Evolutionary conservation across 345 rosid genomes (phyloP), one percentile per base, ranked within the genome.

Genomic region (Dimocarpus longan): DNA sequence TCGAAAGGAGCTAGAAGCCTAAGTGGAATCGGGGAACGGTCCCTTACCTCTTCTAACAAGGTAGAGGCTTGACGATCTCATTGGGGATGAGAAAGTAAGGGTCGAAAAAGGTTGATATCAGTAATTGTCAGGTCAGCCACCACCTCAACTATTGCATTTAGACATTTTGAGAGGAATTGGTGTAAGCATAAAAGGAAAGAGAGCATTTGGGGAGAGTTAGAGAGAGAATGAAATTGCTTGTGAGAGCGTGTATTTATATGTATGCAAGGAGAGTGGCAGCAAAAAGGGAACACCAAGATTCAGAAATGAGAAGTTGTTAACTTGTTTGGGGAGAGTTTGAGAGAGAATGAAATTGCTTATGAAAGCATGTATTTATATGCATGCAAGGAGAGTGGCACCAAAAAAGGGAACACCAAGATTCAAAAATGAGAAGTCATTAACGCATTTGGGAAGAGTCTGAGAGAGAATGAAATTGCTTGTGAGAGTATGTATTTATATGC

Each of bases 141-240:
- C 43, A n/a, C 19, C 74, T 66, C 79, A 43, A 0, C 83, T 52
- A 3, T 74, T 78, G 2, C 78, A 62, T 64, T 28, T 18, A 10
- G 80, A 66, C 83, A 81, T 76, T 66, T 68, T 1, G 3, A 9
- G 44, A 42, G 9, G 9, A 32, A 32, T 42, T 42, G 1, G 44
- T 42, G 44, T 0, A 42, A 42, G 8, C 8, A 42, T 6, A 6
- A 50, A 50, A 32, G 37, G 37, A 32, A 32, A 32, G 37, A 32
- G 37, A 32, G 3, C 37, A 4, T 92, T 95, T 10, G 85, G 84
- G 37, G 37, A 26, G 28, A 26, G 28, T 26, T 26, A 0, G 28
- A 26, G 1, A 26, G 28, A 26, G 28, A 26, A 26, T 26, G 28
- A 26, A 26, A 26, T 26, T 26, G 28, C 28, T 26, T 26, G 28